Percentiles rank a stretch among this genome's conserved stretches.
Conservation (phyloP, 1,284 basidiomycete species). For the Tylopilus sp. region DNA sequence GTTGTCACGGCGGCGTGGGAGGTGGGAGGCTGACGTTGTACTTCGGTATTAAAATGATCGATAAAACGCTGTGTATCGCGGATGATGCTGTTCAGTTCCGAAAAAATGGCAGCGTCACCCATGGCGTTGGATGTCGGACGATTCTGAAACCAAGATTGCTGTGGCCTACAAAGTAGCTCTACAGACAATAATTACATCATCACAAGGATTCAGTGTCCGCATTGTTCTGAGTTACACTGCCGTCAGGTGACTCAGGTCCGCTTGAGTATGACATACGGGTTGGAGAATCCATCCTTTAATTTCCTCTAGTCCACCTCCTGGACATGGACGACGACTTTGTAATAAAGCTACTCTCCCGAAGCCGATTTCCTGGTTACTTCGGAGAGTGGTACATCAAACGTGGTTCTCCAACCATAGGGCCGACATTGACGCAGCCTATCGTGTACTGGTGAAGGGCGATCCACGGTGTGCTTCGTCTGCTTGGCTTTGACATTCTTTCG, state of each 20-base stretch:
- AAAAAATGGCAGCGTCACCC: too few species aligned
- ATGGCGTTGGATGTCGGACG: neutral
- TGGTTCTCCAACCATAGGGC: slow-evolving; percentile 50
- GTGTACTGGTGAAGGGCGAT: slow-evolving; percentile 46
- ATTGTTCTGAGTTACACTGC: too few species aligned
- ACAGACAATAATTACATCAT: too few species aligned
- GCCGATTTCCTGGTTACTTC: slow-evolving; percentile 14
- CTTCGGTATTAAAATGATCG: too few species aligned
- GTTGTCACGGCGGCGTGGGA: too few species aligned
- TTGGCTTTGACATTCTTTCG: slow-evolving; percentile 41
- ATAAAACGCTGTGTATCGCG: too few species aligned
- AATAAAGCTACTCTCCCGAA: slow-evolving; percentile 9
- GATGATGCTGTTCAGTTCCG: too few species aligned
- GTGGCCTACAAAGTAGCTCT: too few species aligned
- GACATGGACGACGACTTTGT: slow-evolving; percentile 16
- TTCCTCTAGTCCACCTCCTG: neutral
- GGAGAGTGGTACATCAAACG: neutral
- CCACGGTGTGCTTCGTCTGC: slow-evolving; percentile 26
- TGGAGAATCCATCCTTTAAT: neutral
- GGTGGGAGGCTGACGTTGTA: too few species aligned
- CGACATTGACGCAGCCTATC: slow-evolving; percentile 51
- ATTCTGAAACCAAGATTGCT: too few species aligned
- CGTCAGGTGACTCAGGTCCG: too few species aligned
- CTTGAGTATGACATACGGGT: neutral
- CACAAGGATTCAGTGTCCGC: too few species aligned